Base-by-base conservation (phyloP, 345 rosid genomes). In the Erodium maritimum region DNA sequence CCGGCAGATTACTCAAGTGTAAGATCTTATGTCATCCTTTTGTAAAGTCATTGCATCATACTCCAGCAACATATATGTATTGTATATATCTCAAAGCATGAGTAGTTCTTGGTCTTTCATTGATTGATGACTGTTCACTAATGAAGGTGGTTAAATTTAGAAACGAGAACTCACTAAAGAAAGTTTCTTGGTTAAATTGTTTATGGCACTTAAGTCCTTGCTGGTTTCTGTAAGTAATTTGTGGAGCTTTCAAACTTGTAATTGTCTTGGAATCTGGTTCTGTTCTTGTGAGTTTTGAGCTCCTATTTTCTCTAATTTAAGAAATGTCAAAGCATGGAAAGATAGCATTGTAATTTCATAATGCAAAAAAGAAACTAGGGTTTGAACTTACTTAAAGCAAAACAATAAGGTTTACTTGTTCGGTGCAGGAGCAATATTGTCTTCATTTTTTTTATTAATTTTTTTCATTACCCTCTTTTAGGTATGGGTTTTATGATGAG, bases 1-100 rank as follows among this genome's bases (percentile, higher is more conserved):
- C 77, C 82, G 98, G 63, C 98, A 91, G 76, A 91, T 91, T 22
- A 91, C 98, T 17, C 98, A 91, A 91, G 98, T 91, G 98, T 91
- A 91, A 84, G 95, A 55, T 16, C 45, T 45, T 59, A 7, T 65
- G 45, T 54, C 18, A 33, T 29, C 37, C 48, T 16, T n/a, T 33
- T 19, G 14, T 5, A 7, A 45, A 48, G 54, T n/a, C 56, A 10
- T 33, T 19, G 12, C 14, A 2, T 63, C 33, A n/a, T 22, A 25
- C 8, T 0, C 11, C 33, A 20, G 57, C 16, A 50, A 42, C 37
- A 3, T 29, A 29, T 29, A 29, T 29, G 37, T 29, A 42, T 42
- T 42, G 48, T 0, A 42, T 42, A 42, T 42, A n/a, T 42, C 48
- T 42, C 48, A 42, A 42, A 42, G 48, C 17, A 42, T 0, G 12